Conservation (phyloP, 2,329 filamentous ascomycete genomes). For the Trichoderma semiorbis region DNA sequence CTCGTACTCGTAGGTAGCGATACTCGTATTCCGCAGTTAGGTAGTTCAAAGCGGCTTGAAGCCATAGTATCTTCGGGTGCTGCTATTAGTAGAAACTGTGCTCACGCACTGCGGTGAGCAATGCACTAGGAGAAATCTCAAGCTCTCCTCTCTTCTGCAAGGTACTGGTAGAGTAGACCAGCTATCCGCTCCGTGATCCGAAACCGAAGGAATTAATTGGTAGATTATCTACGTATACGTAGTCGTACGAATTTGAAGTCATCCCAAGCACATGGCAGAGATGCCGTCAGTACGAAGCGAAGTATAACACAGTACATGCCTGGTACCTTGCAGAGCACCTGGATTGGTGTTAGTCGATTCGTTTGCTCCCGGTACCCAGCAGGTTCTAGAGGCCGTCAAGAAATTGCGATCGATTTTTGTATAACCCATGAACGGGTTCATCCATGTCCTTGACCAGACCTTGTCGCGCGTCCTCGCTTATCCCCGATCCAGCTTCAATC, state of each 20-base stretch:
- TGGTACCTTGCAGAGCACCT: background rate
- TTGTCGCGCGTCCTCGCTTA: conserved; percentile 9
- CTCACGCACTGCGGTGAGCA: background rate
- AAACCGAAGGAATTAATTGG: background rate
- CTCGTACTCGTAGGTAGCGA: background rate
- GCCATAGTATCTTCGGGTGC: background rate
- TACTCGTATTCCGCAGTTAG: background rate
- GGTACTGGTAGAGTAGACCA: background rate
- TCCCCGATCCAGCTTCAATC: background rate
- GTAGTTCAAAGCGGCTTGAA: background rate
- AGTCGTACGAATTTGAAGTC: background rate
- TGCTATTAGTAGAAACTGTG: background rate
- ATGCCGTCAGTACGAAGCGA: background rate
- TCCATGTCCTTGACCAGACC: conserved; percentile 3
- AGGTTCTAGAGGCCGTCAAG: background rate
- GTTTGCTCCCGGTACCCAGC: conserved; percentile 1
- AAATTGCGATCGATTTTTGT: conserved; percentile 6
- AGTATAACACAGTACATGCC: background rate
- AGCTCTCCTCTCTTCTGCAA: background rate
- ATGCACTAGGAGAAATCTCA: background rate
- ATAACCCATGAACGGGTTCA: conserved; percentile 5
- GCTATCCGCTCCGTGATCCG: background rate
- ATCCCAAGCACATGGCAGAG: background rate
- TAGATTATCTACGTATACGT: background rate
- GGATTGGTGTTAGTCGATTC: background rate